phyloP scores from a whole-genome alignment of 495 filamentous ascomycete genomes.

The Penicillium soppii region DNA sequence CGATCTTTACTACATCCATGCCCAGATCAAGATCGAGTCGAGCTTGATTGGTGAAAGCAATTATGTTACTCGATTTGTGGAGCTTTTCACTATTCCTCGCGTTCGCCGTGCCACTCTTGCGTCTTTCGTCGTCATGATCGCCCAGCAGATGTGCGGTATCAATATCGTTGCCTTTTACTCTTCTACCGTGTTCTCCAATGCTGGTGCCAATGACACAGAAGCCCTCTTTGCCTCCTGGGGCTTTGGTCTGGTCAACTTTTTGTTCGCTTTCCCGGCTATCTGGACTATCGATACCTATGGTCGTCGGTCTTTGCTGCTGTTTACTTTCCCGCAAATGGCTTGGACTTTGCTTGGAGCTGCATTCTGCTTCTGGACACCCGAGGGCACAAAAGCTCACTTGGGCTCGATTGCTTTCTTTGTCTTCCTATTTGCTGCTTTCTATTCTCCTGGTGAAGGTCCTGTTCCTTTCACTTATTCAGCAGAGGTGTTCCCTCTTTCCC shows the following conservation, averaged over 20 bases:
- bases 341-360: slow-evolving; percentile 76
- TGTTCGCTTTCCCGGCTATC: slow-evolving; percentile 80
- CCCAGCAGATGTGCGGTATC: slow-evolving; percentile 83
- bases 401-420: slow-evolving; percentile 63
- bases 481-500: slow-evolving; percentile 77
- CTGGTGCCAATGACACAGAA: slow-evolving; percentile 53
- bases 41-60: slow-evolving; percentile 45
- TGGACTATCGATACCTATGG: slow-evolving; percentile 87
- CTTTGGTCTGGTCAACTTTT: slow-evolving; percentile 79
- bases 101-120: slow-evolving; percentile 66
- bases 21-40: slow-evolving; percentile 56
- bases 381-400: slow-evolving; percentile 48
- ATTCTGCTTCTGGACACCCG: slow-evolving; percentile 67
- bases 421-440: slow-evolving; percentile 66
- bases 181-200: slow-evolving; percentile 66
- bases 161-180: slow-evolving; percentile 82
- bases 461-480: slow-evolving; percentile 75
- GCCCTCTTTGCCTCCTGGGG: slow-evolving; percentile 78
- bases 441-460: slow-evolving; percentile 69
- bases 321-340: slow-evolving; percentile 85
- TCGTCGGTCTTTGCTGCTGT: slow-evolving; percentile 71
- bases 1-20: slow-evolving; percentile 66
- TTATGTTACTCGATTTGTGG: slow-evolving; percentile 56
- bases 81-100: slow-evolving; percentile 69
- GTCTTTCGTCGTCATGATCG: slow-evolving; percentile 66